A percentile compares a stretch with the other conserved stretches of the same genome.
These are phyloP conservation scores for Coniferiporia sulphurascens DNA, from an alignment of 1,284 basidiomycete species.

Conservation along the genomic window DNA sequence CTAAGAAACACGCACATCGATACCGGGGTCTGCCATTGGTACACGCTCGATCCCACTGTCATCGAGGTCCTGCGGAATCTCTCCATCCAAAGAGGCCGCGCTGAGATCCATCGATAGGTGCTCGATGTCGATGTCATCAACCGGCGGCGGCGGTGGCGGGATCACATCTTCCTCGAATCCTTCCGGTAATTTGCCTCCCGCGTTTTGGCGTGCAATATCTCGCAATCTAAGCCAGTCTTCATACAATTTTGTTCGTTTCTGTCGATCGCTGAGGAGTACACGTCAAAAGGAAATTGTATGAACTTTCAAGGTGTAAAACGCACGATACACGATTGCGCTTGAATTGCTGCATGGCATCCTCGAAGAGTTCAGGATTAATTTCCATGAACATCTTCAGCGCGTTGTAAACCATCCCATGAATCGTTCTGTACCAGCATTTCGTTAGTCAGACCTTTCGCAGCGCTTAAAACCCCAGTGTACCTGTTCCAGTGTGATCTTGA, in stretches of 20 bases:
- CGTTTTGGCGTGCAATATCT: conserved; percentile 68
- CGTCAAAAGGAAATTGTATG: conserved; percentile 15
- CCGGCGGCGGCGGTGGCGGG: conserved; percentile 66
- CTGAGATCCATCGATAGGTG: conserved; percentile 86
- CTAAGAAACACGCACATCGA: conserved; percentile 60
- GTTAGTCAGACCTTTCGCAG: conserved; percentile 1
- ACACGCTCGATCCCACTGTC: conserved; percentile 82
- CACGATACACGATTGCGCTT: conserved; percentile 84
- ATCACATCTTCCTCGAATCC: conserved; percentile 65
- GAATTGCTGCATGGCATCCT: conserved; percentile 91
- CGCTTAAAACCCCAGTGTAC: conserved; percentile 41
- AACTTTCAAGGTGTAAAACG: conserved; percentile 29
- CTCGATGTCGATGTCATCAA: conserved; percentile 79
- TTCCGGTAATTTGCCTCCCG: conserved; percentile 57
- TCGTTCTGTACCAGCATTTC: conserved; percentile 61
- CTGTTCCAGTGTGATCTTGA: conserved; percentile 99
- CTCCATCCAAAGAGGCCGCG: conserved; percentile 76
- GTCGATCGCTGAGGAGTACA: conserved; percentile 61
- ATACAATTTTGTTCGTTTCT: conserved; percentile 74
- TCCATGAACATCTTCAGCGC: conserved; percentile 99
- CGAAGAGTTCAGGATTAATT: conserved; percentile 95
- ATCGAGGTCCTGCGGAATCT: conserved; percentile 69
- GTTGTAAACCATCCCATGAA: conserved; percentile 99
- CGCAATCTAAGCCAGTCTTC: conserved; percentile 82
- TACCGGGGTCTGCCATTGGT: conserved; percentile 83